Percentiles rank a stretch among this genome's conserved stretches.
phyloP scores from a whole-genome alignment of 1,284 basidiomycete species.

The Pseudomicrostroma phylloplanum region DNA sequence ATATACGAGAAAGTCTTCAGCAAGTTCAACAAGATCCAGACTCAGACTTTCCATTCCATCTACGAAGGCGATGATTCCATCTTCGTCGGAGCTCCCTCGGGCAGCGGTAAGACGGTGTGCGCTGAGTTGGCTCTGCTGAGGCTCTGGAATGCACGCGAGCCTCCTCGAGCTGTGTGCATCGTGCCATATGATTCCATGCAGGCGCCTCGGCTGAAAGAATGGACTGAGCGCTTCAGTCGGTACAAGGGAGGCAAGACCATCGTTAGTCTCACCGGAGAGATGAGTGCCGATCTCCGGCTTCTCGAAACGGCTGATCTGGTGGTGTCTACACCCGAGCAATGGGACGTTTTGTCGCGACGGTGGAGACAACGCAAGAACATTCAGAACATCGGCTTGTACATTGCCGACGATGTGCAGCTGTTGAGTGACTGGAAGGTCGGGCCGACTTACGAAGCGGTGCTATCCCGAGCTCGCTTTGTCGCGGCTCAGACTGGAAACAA shows the following conservation, averaged over 20 bases:
- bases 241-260: conserved; percentile 87
- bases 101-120: conserved; percentile 93
- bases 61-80: conserved; percentile 94
- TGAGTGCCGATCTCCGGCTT: conserved; percentile 81
- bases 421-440: conserved; percentile 81
- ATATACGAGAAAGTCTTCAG: conserved; percentile 67
- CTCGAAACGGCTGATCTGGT: conserved; percentile 72
- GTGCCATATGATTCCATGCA: conserved; percentile 98
- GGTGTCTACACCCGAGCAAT: conserved; percentile 81
- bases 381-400: conserved; percentile 81
- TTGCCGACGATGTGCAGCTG: conserved; percentile 90
- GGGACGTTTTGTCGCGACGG: conserved; percentile 91
- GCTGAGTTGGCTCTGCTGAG: conserved; percentile 90
- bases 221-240: conserved; percentile 74
- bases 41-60: conserved; percentile 94
- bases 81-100: conserved; percentile 90
- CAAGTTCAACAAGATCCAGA: conserved; percentile 97
- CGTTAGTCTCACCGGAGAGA: conserved; percentile 85
- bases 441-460: conserved; percentile 89
- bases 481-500: conserved; percentile 86
- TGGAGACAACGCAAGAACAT: conserved; percentile 98
- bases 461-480: conserved; percentile 89
- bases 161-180: conserved; percentile 84
- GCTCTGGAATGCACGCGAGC: conserved; percentile 65
- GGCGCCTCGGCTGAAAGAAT: conserved; percentile 77